phyloP scores from a whole-genome alignment of 108 stramenopile species.

The Stephanodiscus triporus region DNA sequence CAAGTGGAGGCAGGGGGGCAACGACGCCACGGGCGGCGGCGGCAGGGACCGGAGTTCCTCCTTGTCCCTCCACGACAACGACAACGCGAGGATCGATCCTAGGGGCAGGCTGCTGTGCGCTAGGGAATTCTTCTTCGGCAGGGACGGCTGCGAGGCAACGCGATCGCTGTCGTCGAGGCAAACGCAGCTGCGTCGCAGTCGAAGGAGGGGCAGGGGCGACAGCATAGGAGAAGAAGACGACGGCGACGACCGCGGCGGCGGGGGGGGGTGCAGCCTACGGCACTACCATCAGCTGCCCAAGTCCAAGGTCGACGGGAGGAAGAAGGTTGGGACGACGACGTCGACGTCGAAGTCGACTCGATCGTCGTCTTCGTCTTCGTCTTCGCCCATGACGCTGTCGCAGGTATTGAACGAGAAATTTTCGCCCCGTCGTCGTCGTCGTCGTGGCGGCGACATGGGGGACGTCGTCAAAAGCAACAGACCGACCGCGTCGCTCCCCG shows the following conservation, averaged over 20 bases:
- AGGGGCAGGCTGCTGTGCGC: constrained; percentile 9
- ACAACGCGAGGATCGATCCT: neutral
- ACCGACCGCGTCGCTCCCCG: constrained; percentile 19
- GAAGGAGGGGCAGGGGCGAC: constrained; percentile 22
- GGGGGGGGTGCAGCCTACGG: constrained; percentile 12
- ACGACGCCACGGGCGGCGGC: neutral
- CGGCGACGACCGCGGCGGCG: neutral
- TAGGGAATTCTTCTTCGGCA: constrained; percentile 44
- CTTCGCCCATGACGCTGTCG: constrained; percentile 36
- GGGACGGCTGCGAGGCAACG: constrained; percentile 19
- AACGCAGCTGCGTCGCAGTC: neutral
- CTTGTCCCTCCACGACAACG: neutral
- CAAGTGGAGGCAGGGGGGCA: neutral
- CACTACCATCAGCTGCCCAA: constrained; percentile 51
- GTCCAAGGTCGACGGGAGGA: constrained; percentile 1
- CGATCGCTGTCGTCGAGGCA: neutral
- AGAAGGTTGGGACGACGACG: neutral
- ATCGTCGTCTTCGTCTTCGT: neutral
- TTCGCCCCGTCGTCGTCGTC: constrained; percentile 7
- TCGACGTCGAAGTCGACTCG: neutral
- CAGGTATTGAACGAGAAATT: constrained; percentile 41
- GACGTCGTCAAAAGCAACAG: no score
- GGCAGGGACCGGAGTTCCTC: constrained; percentile 15
- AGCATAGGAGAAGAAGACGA: constrained; percentile 16
- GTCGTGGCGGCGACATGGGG: neutral